phyloP scores from a whole-genome alignment of 2,329 filamentous ascomycete species.

The Trichoderma afroharzianum region DNA sequence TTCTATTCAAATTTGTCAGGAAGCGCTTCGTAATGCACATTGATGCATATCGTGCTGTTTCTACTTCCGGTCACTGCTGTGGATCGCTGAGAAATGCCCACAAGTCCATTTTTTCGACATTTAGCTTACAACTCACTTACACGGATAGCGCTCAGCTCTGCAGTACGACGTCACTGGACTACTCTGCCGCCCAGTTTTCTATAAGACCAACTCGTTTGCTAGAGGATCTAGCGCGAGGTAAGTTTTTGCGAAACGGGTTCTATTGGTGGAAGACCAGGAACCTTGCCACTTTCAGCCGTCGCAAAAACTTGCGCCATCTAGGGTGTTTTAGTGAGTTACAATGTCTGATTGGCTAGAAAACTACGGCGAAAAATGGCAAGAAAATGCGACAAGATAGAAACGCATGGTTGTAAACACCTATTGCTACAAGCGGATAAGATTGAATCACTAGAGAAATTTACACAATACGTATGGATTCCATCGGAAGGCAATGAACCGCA shows the following conservation, averaged over 20 bases:
- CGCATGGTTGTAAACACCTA: neutral
- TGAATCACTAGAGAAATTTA: neutral
- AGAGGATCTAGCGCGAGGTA: neutral
- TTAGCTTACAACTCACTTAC: neutral
- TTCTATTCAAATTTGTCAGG: neutral
- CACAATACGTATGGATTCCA: neutral
- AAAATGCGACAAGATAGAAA: neutral
- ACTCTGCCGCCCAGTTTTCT: no score
- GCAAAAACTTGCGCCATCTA: neutral
- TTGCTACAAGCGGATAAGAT: neutral
- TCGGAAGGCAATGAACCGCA: neutral
- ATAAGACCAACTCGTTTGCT: neutral
- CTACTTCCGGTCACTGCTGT: neutral
- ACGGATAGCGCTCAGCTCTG: neutral
- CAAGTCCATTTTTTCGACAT: neutral
- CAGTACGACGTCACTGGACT: neutral
- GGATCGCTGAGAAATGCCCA: neutral
- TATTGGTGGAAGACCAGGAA: neutral
- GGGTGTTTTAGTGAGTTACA: neutral
- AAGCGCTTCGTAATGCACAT: neutral
- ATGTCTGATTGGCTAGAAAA: neutral
- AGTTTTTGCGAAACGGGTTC: neutral
- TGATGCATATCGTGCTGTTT: neutral
- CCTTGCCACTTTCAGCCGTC: neutral
- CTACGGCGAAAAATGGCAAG: neutral